Evolutionary conservation across 495 filamentous ascomycete species (phyloP).

Genomic region (Xylaria flabelliformis): DNA sequence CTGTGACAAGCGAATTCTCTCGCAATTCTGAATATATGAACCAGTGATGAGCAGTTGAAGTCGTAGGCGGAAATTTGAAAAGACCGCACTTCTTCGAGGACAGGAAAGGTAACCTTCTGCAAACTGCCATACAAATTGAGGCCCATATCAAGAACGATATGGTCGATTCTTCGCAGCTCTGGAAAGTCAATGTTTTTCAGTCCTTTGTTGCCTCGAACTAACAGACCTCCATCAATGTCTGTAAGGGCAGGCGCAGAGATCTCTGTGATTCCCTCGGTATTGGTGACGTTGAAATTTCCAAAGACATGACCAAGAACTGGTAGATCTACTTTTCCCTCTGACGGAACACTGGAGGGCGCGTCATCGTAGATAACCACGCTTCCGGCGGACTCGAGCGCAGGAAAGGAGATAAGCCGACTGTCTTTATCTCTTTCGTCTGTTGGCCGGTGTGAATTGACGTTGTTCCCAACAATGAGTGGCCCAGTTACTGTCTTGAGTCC

Average conservation of each 20-base stretch:
- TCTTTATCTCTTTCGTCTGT: background rate
- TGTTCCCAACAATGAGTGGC: slow-evolving; percentile 3
- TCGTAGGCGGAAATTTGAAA: background rate
- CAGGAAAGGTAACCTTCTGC: background rate
- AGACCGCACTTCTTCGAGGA: slow-evolving; percentile 12
- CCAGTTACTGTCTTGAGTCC: slow-evolving; percentile 11
- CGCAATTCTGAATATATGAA: slow-evolving; percentile 12
- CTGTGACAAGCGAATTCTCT: slow-evolving; percentile 10
- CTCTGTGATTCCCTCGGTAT: background rate
- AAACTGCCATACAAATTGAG: background rate
- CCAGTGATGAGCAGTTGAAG: slow-evolving; percentile 16
- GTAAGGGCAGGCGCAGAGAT: slow-evolving; percentile 1
- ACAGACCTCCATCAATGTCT: slow-evolving; percentile 11
- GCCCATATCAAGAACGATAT: background rate
- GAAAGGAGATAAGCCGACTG: slow-evolving; percentile 3
- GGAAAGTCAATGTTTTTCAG: slow-evolving; percentile 5
- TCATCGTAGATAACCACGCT: slow-evolving; percentile 13
- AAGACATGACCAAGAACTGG: slow-evolving; percentile 17
- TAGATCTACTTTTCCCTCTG: background rate
- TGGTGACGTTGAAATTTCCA: slow-evolving; percentile 17
- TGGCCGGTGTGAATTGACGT: background rate
- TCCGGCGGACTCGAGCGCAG: slow-evolving; percentile 11
- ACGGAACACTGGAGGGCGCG: background rate
- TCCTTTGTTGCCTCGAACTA: background rate
- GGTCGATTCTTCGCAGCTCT: background rate